Base-by-base conservation (phyloP, 106 monocot genomes). In the Allium sativum region DNA sequence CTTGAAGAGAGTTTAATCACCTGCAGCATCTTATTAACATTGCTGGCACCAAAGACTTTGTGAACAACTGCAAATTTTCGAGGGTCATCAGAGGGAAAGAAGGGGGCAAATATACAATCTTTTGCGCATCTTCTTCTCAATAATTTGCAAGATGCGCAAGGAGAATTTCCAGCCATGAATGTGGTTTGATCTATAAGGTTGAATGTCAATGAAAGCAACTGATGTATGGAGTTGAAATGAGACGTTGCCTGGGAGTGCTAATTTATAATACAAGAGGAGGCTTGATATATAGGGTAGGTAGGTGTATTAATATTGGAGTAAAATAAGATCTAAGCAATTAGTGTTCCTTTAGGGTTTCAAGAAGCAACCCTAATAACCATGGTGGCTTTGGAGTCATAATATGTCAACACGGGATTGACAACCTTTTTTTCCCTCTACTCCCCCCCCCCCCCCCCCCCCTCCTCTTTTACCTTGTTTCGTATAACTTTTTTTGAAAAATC, bases 41-140 rank as follows among this genome's bases (percentile, higher is more conserved):
- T 90, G 74, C 89, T 90, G 1, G 89, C 89, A 8, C 89, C 89
- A 21, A 90, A 90, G 71, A 90, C 82, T 74, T 85, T 90, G 79
- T 90, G 89, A 42, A 90, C 89, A 60, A 85, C 79, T 10, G 85
- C 89, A 42, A 90, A 90, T 79, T 85, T 90, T 74, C 79, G 73
- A 22, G 85, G 89, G 21, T 90, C 89, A 11, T 85, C 82, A 17
- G 89, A 70, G 40, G 89, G 89, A 77, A 90, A 90, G 76, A 79
- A 90, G 22, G 85, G 85, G 15, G 89, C 82, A 44, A 90, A 90
- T 68, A 90, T 79, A 82, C 89, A 85, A 72, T 85, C 82, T 31
- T 90, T 85, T 15, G 81, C 71, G 68, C 89, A 89, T 22, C 89
- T 77, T 55, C 89, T 53, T 31, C 89, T 68, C 12, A 89, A 79